Percentiles rank a stretch among this genome's conserved stretches.
Evolutionary conservation across 352 stramenopile species (phyloP).

Genomic region (Lagenidium sp.): DNA sequence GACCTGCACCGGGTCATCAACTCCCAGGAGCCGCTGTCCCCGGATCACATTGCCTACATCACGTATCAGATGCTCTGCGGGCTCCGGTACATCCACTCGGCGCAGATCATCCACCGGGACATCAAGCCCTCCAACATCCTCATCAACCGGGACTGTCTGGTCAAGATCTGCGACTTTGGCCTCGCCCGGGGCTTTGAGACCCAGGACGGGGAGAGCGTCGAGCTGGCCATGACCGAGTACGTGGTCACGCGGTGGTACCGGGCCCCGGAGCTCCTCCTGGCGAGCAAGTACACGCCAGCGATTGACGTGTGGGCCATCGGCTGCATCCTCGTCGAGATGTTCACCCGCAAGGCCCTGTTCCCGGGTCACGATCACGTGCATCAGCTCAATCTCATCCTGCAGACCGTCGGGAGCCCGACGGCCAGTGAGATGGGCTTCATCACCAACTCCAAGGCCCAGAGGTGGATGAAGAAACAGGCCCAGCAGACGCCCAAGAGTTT

Average conservation of each 20-base stretch:
- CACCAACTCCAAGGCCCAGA: slow-evolving; percentile 77
- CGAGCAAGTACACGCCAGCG: slow-evolving; percentile 91
- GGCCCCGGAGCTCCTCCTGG: slow-evolving; percentile 90
- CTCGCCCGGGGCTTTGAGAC: slow-evolving; percentile 68
- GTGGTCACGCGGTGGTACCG: slow-evolving; percentile 93
- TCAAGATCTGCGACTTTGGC: slow-evolving; percentile 90
- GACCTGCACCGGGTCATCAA: slow-evolving; percentile 79
- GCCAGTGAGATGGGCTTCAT: slow-evolving; percentile 68
- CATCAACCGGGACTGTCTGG: slow-evolving; percentile 87
- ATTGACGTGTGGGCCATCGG: slow-evolving; percentile 96
- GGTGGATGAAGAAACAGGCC: slow-evolving; percentile 73
- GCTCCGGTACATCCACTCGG: slow-evolving; percentile 81
- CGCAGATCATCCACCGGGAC: slow-evolving; percentile 84
- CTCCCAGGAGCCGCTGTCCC: slow-evolving; percentile 51
- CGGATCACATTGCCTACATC: slow-evolving; percentile 76
- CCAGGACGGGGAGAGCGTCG: slow-evolving; percentile 26
- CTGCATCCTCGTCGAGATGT: slow-evolving; percentile 99
- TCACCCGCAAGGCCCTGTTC: slow-evolving; percentile 79
- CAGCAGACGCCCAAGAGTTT: slow-evolving; percentile 45
- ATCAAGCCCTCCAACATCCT: slow-evolving; percentile 97
- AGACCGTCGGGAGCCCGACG: slow-evolving; percentile 55
- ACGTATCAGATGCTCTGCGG: slow-evolving; percentile 78
- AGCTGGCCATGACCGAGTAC: slow-evolving; percentile 82
- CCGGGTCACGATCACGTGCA: slow-evolving; percentile 81
- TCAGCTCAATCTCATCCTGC: slow-evolving; percentile 85